Percentiles rank a stretch among this genome's conserved stretches.
These are phyloP conservation scores for Aspergillus sparsus DNA, from an alignment of 495 filamentous ascomycete species.

Conservation along the genomic window DNA sequence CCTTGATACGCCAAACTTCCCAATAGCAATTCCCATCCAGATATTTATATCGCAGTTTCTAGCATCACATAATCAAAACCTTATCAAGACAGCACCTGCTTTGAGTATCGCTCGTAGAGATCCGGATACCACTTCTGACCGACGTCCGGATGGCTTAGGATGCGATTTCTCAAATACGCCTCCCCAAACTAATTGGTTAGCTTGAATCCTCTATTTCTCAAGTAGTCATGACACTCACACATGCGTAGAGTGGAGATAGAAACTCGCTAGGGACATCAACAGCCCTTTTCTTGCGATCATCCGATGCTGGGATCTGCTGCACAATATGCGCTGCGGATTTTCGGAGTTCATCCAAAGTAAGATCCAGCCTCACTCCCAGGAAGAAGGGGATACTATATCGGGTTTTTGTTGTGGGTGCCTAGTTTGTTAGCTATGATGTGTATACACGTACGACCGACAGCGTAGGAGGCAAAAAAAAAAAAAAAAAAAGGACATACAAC, in stretches of 20 bases:
- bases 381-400: slow-evolving; percentile 89
- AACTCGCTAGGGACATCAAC: slow-evolving; percentile 49
- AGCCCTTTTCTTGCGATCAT: slow-evolving; percentile 40
- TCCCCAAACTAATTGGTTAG: slow-evolving; percentile 43
- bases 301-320: slow-evolving; percentile 34
- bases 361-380: slow-evolving; percentile 79
- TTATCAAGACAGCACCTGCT: slow-evolving; percentile 1
- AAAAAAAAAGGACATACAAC: slow-evolving; percentile 30
- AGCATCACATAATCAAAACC: not conserved
- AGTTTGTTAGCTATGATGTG: not conserved
- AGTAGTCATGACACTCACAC: slow-evolving; percentile 31
- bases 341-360: slow-evolving; percentile 61
- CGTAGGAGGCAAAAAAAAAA: not conserved
- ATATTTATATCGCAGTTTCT: not conserved
- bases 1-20: not conserved
- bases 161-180: slow-evolving; percentile 67
- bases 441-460: slow-evolving; percentile 45
- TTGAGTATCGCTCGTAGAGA: slow-evolving; percentile 52
- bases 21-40: not conserved
- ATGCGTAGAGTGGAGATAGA: slow-evolving; percentile 42
- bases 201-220: not conserved
- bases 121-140: slow-evolving; percentile 84
- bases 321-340: slow-evolving; percentile 43
- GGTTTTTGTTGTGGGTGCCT: slow-evolving; percentile 48
- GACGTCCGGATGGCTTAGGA: slow-evolving; percentile 89